These are phyloP conservation scores for Themeda triandra DNA, from an alignment of 176 grass and related monocot genomes.

Conservation along the genomic window DNA sequence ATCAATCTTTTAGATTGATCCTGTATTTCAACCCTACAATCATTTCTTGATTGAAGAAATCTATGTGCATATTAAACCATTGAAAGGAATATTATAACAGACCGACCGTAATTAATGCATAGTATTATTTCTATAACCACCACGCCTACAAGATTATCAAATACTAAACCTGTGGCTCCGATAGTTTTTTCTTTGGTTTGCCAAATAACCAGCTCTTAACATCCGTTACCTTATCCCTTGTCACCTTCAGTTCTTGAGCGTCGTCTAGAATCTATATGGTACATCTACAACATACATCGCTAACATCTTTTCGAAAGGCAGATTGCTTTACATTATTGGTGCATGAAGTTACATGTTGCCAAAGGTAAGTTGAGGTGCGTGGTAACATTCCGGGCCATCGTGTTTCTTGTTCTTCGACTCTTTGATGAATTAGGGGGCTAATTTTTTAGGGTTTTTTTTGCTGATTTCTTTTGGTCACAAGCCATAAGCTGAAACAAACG, in stretches of 20 bases:
- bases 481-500: neutral
- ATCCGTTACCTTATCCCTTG: neutral
- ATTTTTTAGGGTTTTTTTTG: neutral
- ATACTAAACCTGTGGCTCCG: neutral
- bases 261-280: neutral
- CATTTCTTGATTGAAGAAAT: neutral
- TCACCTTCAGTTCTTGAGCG: neutral
- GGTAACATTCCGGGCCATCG: neutral
- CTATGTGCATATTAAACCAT: neutral
- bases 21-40: neutral
- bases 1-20: neutral
- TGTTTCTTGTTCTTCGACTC: neutral
- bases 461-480: neutral
- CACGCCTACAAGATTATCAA: neutral
- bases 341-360: neutral
- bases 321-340: neutral
- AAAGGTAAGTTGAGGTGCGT: neutral
- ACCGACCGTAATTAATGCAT: neutral
- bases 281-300: neutral
- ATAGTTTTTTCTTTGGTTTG: neutral
- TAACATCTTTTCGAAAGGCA: neutral
- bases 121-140: neutral
- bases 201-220: neutral
- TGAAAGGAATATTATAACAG: neutral
- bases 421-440: neutral